Conservation (phyloP, 164 flowering plant genomes). For the Cinnamomum chago region DNA sequence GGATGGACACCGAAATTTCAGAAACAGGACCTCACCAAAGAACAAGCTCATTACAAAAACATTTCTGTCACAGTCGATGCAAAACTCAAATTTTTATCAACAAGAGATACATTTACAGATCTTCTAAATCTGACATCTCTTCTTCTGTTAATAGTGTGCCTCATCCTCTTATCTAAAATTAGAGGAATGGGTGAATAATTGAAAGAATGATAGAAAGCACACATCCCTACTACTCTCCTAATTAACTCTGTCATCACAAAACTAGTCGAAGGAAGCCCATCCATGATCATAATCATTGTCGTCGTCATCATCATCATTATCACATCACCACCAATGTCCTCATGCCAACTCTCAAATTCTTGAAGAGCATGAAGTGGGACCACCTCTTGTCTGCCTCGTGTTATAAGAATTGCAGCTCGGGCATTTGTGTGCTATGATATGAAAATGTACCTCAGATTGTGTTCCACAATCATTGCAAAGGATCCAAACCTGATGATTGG, state of each 20-base stretch:
- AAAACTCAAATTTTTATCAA: too few relatives aligned
- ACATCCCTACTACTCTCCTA: neutral
- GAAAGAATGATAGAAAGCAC: neutral
- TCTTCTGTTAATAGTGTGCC: neutral
- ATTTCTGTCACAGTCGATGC: too few relatives aligned
- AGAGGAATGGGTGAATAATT: neutral
- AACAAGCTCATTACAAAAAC: too few relatives aligned
- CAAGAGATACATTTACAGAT: too few relatives aligned
- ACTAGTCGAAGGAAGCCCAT: neutral
- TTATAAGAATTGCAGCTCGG: constrained; percentile 71
- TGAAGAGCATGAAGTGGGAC: constrained; percentile 38
- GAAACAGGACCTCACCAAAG: too few relatives aligned
- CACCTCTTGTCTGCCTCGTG: constrained; percentile 67
- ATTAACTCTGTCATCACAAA: neutral
- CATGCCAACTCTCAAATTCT: constrained; percentile 17
- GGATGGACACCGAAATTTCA: too few relatives aligned
- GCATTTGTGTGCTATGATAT: constrained; percentile 75
- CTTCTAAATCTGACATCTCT: too few relatives aligned
- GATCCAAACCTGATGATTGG: constrained; percentile 59
- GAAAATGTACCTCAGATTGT: constrained; percentile 61
- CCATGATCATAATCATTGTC: neutral
- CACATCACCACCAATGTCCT: neutral
- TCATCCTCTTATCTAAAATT: neutral
- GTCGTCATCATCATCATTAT: neutral
- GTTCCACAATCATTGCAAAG: constrained; percentile 86